Evolutionary conservation across 2,329 filamentous ascomycete species (phyloP).

Genomic region (Fusarium floridanum): DNA sequence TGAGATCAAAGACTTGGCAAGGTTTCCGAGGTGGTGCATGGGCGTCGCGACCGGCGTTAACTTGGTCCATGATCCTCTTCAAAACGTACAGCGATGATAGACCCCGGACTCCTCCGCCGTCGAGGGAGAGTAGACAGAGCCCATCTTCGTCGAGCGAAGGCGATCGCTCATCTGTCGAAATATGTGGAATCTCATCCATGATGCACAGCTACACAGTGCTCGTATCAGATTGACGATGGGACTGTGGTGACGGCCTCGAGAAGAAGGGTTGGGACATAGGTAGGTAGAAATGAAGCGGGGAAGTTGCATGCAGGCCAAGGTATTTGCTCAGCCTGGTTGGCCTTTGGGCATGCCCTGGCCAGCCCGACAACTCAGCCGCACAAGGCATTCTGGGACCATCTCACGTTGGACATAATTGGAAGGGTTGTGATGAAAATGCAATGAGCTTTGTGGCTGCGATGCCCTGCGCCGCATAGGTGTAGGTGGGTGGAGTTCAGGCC

Average conservation of each 20-base stretch:
- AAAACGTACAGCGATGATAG: constrained; percentile 8
- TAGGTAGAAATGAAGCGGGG: background rate
- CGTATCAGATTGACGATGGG: background rate
- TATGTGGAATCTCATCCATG: background rate
- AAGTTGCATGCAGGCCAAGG: too few species aligned
- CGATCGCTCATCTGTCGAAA: background rate
- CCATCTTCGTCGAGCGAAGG: background rate
- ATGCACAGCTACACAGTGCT: background rate
- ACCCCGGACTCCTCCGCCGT: constrained; percentile 2
- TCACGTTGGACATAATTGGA: background rate
- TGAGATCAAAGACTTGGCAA: too few species aligned
- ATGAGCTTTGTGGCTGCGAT: too few species aligned
- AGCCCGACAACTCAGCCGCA: background rate
- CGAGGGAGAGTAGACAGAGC: constrained; percentile 7
- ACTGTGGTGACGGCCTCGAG: background rate
- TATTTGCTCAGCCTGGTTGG: background rate
- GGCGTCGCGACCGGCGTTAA: background rate
- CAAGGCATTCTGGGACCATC: background rate
- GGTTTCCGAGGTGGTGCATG: too few species aligned
- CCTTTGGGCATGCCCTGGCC: background rate
- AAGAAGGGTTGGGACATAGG: background rate
- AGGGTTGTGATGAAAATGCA: background rate
- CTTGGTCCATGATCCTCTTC: background rate
- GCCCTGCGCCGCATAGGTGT: too few species aligned
- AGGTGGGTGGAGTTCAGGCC: too few species aligned